Conservation (phyloP, 345 rosid species). For the Salix udensis region DNA sequence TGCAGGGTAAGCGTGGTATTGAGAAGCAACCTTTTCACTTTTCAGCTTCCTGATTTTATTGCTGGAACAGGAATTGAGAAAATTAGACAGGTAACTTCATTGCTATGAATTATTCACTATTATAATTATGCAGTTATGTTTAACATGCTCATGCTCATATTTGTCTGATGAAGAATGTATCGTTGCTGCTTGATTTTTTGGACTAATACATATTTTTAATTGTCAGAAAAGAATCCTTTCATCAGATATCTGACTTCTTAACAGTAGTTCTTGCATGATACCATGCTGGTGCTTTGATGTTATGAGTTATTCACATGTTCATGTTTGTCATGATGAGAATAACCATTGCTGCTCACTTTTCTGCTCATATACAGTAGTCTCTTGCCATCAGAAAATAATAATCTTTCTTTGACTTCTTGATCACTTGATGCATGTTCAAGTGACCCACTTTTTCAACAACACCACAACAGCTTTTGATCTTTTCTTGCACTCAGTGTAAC, state of each 20-base stretch:
- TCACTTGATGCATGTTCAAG: not conserved
- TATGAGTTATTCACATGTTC: not conserved
- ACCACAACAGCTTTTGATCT: not conserved
- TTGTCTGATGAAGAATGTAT: not conserved
- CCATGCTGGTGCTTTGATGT: not conserved
- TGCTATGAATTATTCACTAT: not conserved
- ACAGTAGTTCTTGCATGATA: not conserved
- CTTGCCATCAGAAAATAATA: not conserved
- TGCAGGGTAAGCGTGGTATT: conserved; percentile 99
- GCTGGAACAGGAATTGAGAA: conserved; percentile 99
- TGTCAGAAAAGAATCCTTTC: not conserved
- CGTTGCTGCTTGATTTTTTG: not conserved
- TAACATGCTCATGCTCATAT: not conserved
- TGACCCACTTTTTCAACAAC: not conserved
- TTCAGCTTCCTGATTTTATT: conserved; percentile 98
- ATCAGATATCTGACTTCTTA: not conserved
- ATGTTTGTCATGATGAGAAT: not conserved
- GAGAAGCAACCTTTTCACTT: conserved; percentile 99
- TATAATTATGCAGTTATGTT: not conserved
- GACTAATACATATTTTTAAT: no score
- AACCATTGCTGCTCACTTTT: not conserved
- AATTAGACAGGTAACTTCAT: conserved; percentile 83
- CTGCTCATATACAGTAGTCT: not conserved
- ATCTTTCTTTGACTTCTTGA: not conserved
- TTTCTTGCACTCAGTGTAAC: not conserved